phyloP scores from a whole-genome alignment of 345 rosid species.

The Eucalyptus sp. region DNA sequence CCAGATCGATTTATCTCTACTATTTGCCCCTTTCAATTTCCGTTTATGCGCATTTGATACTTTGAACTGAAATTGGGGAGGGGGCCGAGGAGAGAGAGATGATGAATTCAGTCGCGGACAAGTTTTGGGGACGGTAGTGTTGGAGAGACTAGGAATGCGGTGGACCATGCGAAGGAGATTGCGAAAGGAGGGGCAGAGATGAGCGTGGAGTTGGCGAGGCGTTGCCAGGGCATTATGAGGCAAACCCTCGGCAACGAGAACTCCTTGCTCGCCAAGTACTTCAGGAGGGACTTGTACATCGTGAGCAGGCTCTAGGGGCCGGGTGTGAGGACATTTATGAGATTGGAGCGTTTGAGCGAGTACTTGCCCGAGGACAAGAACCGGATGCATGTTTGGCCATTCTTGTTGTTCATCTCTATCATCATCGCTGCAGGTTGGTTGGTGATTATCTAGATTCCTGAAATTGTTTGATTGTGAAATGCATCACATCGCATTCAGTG shows the following conservation, averaged over 20 bases:
- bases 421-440: conserved; percentile 40
- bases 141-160: conserved; percentile 4
- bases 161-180: conserved; percentile 40
- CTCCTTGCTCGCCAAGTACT: conserved; percentile 26
- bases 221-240: conserved; percentile 44
- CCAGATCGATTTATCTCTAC: not conserved
- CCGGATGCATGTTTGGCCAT: conserved; percentile 45
- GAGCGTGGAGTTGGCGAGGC: conserved; percentile 40
- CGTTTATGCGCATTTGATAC: too few relatives aligned
- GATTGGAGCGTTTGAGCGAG: conserved; percentile 20
- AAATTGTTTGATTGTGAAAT: not conserved
- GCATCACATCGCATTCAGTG: not conserved
- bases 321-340: conserved; percentile 4
- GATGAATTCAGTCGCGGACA: not conserved
- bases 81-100: not conserved
- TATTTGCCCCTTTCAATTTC: not conserved
- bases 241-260: conserved; percentile 44
- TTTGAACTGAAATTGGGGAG: too few relatives aligned
- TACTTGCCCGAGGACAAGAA: conserved; percentile 63
- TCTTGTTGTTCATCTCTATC: conserved; percentile 29
- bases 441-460: not conserved
- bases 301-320: conserved; percentile 18
- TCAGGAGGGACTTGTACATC: conserved; percentile 23
- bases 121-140: not conserved
- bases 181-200: conserved; percentile 35